Conservation (phyloP, 768 basidiomycete genomes). For the Russula lepida region DNA sequence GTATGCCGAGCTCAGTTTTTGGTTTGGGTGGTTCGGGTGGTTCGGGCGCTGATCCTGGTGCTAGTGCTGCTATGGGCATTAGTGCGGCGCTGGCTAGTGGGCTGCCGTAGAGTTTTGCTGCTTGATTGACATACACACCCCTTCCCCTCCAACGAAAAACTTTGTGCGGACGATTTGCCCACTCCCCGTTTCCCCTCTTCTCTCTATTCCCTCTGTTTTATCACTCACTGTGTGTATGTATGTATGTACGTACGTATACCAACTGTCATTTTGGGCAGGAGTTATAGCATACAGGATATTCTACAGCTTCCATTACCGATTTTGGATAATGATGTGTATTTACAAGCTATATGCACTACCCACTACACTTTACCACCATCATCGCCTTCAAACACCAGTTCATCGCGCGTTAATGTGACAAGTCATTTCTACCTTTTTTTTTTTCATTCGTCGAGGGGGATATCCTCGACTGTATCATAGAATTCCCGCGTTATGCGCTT, state of each 20-base stretch:
- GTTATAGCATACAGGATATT: constrained; percentile 6
- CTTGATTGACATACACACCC: background rate
- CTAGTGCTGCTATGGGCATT: background rate
- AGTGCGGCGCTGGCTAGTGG: background rate
- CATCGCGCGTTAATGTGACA: background rate
- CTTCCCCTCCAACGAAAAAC: background rate
- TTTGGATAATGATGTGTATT: constrained; percentile 11
- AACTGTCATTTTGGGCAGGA: constrained; percentile 2
- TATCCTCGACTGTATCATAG: constrained; percentile 73
- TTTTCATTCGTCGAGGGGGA: constrained; percentile 34
- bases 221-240: background rate
- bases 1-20: background rate
- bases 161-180: background rate
- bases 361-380: background rate
- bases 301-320: background rate
- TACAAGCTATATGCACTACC: background rate
- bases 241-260: constrained; percentile 9
- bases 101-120: background rate
- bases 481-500: constrained; percentile 77
- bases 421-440: background rate
- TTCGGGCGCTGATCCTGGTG: background rate
- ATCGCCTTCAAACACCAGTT: background rate
- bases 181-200: background rate
- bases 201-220: no score
- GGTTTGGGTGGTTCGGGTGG: background rate